These are phyloP conservation scores for Cochlearia excelsa DNA, from an alignment of 345 rosid genomes.

Conservation along the genomic window DNA sequence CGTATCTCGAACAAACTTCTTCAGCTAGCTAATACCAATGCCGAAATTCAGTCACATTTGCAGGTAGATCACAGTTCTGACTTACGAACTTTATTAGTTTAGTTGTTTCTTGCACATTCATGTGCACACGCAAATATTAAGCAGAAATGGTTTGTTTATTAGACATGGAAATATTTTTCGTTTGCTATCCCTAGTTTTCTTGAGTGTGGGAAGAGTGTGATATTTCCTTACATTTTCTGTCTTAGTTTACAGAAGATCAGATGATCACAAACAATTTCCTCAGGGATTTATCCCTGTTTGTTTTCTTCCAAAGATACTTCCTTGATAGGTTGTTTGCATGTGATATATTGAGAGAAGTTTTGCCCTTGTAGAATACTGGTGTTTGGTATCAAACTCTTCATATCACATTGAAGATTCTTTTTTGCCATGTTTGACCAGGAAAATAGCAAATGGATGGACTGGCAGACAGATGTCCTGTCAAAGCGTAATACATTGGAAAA, in stretches of 20 bases:
- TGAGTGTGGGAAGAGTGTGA: too few relatives aligned
- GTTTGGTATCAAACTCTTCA: conserved; percentile 8
- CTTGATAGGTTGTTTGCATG: conserved; percentile 12
- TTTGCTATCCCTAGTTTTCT: too few relatives aligned
- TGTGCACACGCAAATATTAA: conserved; percentile 16
- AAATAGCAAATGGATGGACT: neutral
- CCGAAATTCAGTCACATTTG: conserved; percentile 57
- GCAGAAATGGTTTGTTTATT: conserved; percentile 5
- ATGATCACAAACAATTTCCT: too few relatives aligned
- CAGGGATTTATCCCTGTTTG: conserved; percentile 1
- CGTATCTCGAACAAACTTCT: conserved; percentile 79
- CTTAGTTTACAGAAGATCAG: too few relatives aligned
- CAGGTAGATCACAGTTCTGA: conserved; percentile 48
- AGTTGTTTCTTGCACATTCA: conserved; percentile 14
- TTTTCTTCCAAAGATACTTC: neutral
- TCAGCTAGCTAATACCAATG: conserved; percentile 62
- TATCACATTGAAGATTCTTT: conserved; percentile 11
- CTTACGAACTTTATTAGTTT: neutral
- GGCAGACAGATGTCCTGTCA: neutral
- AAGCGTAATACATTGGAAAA: neutral
- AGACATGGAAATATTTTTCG: neutral
- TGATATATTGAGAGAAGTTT: conserved; percentile 9
- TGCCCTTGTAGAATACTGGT: neutral
- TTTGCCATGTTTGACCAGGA: neutral
- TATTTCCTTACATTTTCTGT: too few relatives aligned